Evolutionary conservation across 495 filamentous ascomycete species (phyloP).

Genomic region (Aspergillus asperescens): DNA sequence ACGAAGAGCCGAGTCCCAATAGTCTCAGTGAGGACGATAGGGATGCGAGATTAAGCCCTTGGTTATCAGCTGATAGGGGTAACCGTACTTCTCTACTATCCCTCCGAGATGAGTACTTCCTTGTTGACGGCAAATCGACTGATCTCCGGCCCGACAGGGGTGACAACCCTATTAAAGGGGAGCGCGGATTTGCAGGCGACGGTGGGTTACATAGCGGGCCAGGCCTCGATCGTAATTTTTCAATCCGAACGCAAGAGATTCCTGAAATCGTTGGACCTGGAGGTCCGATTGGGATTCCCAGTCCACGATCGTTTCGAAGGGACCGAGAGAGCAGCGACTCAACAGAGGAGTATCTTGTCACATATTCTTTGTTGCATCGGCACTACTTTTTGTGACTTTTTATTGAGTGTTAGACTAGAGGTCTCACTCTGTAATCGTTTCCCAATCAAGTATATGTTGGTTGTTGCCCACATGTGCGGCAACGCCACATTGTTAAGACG

Average conservation of each 20-base stretch:
- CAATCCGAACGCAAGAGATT: conserved; percentile 16
- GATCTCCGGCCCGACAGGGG: conserved; percentile 25
- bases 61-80: conserved; percentile 24
- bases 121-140: conserved; percentile 30
- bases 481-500: conserved; percentile 1
- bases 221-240: conserved; percentile 19
- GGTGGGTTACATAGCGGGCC: conserved; percentile 21
- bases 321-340: conserved; percentile 20
- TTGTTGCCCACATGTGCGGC: not conserved
- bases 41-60: conserved; percentile 16
- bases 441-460: not conserved
- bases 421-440: conserved; percentile 11
- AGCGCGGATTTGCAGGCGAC: conserved; percentile 14
- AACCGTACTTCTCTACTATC: conserved; percentile 24
- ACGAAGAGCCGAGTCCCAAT: conserved; percentile 1
- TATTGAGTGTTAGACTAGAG: not conserved
- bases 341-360: conserved; percentile 17
- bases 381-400: conserved; percentile 16
- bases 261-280: conserved; percentile 21
- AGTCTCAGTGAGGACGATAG: conserved; percentile 10
- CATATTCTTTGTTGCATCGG: conserved; percentile 15
- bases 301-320: not conserved
- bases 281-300: not conserved
- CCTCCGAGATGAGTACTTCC: conserved; percentile 29
- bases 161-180: conserved; percentile 24